Evolutionary conservation across 495 filamentous ascomycete species (phyloP), one percentile per base, ranked within the genome.

Genomic region (Margaritispora aquatica): DNA sequence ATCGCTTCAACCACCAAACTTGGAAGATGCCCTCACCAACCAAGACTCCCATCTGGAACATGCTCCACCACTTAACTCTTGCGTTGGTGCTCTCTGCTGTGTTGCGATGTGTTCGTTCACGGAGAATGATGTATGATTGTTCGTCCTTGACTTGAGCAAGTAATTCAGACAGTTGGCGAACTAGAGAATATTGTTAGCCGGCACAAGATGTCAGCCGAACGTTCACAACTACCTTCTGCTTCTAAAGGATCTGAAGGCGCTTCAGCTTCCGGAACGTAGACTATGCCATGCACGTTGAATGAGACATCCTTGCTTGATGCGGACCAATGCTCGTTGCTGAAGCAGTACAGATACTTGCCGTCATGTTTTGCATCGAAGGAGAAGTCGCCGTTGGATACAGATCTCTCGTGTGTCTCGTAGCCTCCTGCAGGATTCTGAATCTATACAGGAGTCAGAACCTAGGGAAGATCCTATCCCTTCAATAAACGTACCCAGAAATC

Each of bases 11-110:
- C 89, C 94, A 98, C 94, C 95, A 97, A 61, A 98, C 95, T 75
- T 98, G 94, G 80, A 97, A 98, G 52, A 97, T 77, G 66, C 91
- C 91, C 78, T 96, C 90, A 48, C 88, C 94, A 59, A 94, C 79
- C 50, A 98, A 81, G 56, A 98, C 88, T 53, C 84, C 82, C 58
- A 98, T 80, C 74, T 97, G 92, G 75, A 97, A 97, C 61, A 97
- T 82, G 71, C 92, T 97, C 95, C 95, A 98, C 94, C 94, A 98
- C 76, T 98, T 98, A 60, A 98, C 94, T 55, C 94, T 79, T 61
- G 84, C 83, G 73, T 98, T 98, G 58, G 94, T 98, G 82, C 91
- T 96, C 80, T 98, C 94, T 51, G 94, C 94, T 3, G 94, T 98
- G 76, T 98, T 97, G 65, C 94, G 83, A 80, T 98, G 94, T 57